Evolutionary conservation across 371 early-diverging fungal genomes (phyloP).

Genomic region (Mucor velutinosus): DNA sequence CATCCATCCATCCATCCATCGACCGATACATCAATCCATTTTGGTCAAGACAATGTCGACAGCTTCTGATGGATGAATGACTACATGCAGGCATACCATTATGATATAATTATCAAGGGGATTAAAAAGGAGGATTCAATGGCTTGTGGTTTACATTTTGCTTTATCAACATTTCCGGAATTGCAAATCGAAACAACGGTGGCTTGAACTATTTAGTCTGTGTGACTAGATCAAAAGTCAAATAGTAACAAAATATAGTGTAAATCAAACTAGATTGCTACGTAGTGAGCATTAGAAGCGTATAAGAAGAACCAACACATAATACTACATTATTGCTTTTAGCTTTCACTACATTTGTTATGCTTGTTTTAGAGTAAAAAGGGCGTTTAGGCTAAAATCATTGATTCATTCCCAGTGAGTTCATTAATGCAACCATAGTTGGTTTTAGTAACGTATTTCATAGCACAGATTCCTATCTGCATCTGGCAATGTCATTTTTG

Average conservation of each 20-base stretch:
- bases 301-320: neutral
- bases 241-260: neutral
- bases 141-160: neutral
- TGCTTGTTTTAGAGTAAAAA: too few species aligned
- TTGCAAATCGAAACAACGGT: neutral
- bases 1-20: constrained; percentile 28
- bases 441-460: neutral
- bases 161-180: neutral
- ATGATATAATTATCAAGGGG: constrained; percentile 34
- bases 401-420: neutral
- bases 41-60: neutral
- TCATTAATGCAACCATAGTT: neutral
- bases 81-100: constrained; percentile 25
- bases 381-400: too few species aligned
- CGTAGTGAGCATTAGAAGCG: neutral
- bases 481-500: neutral
- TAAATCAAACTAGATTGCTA: neutral
- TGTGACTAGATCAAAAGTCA: neutral
- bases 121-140: constrained; percentile 30
- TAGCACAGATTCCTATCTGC: neutral
- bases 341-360: too few species aligned
- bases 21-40: constrained; percentile 1
- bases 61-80: neutral
- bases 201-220: neutral
- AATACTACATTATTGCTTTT: too few species aligned